Evolutionary conservation across 805 yeast species (phyloP), one percentile per base, ranked within the genome.

Genomic region (Candida koratica): DNA sequence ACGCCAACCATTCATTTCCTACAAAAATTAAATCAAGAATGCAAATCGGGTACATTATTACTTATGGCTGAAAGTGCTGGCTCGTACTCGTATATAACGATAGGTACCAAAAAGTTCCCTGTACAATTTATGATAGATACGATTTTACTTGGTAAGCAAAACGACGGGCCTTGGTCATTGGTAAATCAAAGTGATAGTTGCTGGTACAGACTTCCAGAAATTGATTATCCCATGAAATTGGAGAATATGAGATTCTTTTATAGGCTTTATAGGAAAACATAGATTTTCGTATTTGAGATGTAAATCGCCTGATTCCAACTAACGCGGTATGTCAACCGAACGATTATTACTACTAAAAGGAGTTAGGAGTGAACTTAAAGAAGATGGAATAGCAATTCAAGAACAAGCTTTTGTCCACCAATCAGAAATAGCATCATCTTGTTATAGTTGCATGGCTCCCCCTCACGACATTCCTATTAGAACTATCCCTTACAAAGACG

Each of bases 211-310:
- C 60, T 71, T 9, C 56, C 60, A 23, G 73, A 67, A 12, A 69
- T 81, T 10, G 60, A 71, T 9, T 87, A 85, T 46, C 61, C 65
- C 4, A 61, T 84, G 59, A 83, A 84, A 48, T 58, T 87, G 42
- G 96, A 87, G 53, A 87, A 84, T 53, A 86, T 86, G 95, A 71
- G 96, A 42, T 84, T 84, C 55, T 86, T 87, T 55, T 79, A 81
- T 55, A 69, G 95, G 48, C 60, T 87, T 31, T 87, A 85, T 60
- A 66, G 73, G 48, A 79, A 75, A 63, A 10, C 23, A 8, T 20
- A 20, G 23, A 10, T 8, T 20, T n/a, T n/a, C n/a, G n/a, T n/a
- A n/a, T n/a, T n/a, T n/a, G n/a, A n/a, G n/a, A n/a, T n/a, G n/a
- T n/a, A n/a, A n/a, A n/a, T n/a, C n/a, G n/a, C n/a, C n/a, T n/a